phyloP scores from a whole-genome alignment of 2,329 filamentous ascomycete species.

The Cercospora zeae-maydis region DNA sequence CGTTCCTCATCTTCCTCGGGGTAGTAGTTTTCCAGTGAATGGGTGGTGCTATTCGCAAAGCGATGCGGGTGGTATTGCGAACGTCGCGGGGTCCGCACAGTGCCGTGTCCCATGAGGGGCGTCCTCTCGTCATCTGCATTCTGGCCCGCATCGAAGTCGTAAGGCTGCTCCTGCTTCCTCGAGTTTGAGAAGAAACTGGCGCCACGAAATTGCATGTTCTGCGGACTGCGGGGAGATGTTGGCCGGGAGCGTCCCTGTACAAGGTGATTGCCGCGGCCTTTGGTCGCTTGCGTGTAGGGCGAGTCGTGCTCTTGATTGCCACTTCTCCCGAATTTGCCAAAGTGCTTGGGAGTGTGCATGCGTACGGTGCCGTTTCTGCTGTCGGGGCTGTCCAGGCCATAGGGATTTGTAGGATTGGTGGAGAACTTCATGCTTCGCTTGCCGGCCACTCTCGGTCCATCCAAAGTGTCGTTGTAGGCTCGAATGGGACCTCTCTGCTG shows the following conservation, averaged over 20 bases:
- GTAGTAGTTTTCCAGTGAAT: constrained; percentile 40
- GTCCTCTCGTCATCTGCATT: constrained; percentile 85
- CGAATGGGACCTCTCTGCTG: constrained; percentile 52
- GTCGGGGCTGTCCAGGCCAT: constrained; percentile 51
- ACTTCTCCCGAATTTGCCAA: constrained; percentile 72
- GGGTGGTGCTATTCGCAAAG: constrained; percentile 56
- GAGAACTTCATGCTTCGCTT: constrained; percentile 98
- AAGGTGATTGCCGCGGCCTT: constrained; percentile 57
- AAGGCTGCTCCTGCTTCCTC: constrained; percentile 58
- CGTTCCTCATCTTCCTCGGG: constrained; percentile 24
- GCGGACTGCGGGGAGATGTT: constrained; percentile 59
- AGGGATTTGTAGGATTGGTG: constrained; percentile 56
- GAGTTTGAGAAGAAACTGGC: constrained; percentile 34
- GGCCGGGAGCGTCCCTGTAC: constrained; percentile 51
- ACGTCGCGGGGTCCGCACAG: constrained; percentile 20
- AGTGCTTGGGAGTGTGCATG: constrained; percentile 71
- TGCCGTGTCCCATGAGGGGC: constrained; percentile 60
- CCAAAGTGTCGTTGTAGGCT: constrained; percentile 66
- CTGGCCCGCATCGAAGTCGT: constrained; percentile 74
- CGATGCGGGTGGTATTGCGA: constrained; percentile 42
- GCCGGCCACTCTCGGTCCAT: constrained; percentile 59
- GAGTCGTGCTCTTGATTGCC: constrained; percentile 72
- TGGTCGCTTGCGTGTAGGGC: constrained; percentile 69
- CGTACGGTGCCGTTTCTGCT: constrained; percentile 44
- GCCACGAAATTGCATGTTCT: constrained; percentile 45